Conservation (phyloP, 108 stramenopile genomes). For the Bacterosira constricta region DNA sequence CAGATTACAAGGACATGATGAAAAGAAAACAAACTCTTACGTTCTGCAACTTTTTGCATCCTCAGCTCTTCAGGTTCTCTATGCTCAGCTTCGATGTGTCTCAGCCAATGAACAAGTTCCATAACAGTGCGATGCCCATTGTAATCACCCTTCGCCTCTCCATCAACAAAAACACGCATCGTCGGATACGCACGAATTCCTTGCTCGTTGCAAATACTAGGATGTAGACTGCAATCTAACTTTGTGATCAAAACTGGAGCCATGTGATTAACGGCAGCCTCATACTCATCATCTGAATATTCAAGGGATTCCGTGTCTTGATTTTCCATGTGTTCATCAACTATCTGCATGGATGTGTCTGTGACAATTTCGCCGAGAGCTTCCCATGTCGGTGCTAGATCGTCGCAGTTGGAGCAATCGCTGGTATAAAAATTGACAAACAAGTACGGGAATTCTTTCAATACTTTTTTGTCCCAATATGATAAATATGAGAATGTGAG, state of each 20-base stretch:
- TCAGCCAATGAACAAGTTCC: constrained; percentile 69
- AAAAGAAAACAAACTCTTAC: constrained; percentile 18
- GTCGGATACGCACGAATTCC: constrained; percentile 91
- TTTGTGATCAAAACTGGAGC: constrained; percentile 52
- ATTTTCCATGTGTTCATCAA: constrained; percentile 31
- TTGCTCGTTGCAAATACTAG: constrained; percentile 69
- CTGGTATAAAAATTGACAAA: constrained; percentile 68
- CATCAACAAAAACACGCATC: constrained; percentile 82
- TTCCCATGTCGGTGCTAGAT: constrained; percentile 83
- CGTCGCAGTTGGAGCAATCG: constrained; percentile 78
- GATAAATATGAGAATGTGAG: neutral
- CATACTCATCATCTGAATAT: constrained; percentile 50
- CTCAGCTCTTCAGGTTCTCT: constrained; percentile 49
- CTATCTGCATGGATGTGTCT: constrained; percentile 42
- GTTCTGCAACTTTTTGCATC: constrained; percentile 41
- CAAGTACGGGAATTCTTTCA: constrained; percentile 30
- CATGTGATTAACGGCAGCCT: constrained; percentile 41
- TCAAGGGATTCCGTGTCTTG: constrained; percentile 8
- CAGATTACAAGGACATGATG: no score
- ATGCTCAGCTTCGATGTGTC: constrained; percentile 51
- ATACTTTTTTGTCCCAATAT: constrained; percentile 1
- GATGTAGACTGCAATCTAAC: constrained; percentile 70
- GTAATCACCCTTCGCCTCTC: constrained; percentile 78
- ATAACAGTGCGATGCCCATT: constrained; percentile 79
- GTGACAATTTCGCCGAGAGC: constrained; percentile 56